A percentile compares a stretch with the other conserved stretches of the same genome.
phyloP scores from a whole-genome alignment of 2,329 filamentous ascomycete genomes.

The Stachybotrys elegans region DNA sequence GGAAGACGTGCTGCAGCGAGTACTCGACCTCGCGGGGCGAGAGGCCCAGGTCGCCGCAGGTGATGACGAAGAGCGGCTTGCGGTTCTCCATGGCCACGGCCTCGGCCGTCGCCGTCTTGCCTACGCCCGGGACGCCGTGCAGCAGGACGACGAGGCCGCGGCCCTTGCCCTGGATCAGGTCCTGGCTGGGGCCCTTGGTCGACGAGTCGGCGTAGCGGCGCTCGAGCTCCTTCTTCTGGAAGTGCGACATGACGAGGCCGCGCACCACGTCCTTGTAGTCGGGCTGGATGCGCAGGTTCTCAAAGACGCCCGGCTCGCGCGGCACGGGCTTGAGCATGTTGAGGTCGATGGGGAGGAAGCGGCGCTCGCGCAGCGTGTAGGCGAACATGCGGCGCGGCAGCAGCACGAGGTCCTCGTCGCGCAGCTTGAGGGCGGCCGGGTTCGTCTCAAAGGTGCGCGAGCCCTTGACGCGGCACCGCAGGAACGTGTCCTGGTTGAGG shows the following conservation, averaged over 20 bases:
- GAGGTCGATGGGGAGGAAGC: conserved; percentile 32
- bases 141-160: conserved; percentile 38
- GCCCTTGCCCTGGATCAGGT: conserved; percentile 41
- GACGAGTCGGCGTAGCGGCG: conserved; percentile 22
- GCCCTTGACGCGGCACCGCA: conserved; percentile 28
- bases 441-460: conserved; percentile 27
- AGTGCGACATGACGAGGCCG: conserved; percentile 34
- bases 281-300: conserved; percentile 32
- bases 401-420: conserved; percentile 24
- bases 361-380: conserved; percentile 33
- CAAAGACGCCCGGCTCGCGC: conserved; percentile 30
- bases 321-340: conserved; percentile 27
- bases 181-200: conserved; percentile 24
- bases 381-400: conserved; percentile 37
- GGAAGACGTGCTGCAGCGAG: conserved; percentile 36
- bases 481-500: conserved; percentile 26
- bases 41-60: conserved; percentile 42
- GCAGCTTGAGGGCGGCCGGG: conserved; percentile 20
- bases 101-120: conserved; percentile 44
- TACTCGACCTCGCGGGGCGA: conserved; percentile 34
- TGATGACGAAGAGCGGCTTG: conserved; percentile 43
- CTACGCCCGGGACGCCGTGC: conserved; percentile 42
- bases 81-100: conserved; percentile 33
- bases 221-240: conserved; percentile 33
- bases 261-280: conserved; percentile 37